These are phyloP conservation scores for Ceratonia siliqua DNA, from an alignment of 306 rosid genomes.

Conservation along the genomic window DNA sequence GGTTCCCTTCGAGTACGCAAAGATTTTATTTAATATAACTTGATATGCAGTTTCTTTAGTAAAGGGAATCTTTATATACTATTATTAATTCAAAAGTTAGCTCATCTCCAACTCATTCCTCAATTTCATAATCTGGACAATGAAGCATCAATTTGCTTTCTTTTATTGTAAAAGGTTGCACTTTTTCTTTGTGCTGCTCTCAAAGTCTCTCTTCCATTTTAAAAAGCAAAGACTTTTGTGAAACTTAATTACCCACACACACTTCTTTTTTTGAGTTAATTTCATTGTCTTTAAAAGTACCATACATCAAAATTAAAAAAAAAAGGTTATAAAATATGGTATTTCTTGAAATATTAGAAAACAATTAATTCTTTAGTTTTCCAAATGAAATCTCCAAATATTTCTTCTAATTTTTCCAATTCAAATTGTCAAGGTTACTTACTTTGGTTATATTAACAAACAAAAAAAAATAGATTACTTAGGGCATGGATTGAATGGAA, in stretches of 20 bases:
- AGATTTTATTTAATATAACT: conserved; percentile 17
- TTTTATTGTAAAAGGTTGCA: conserved; percentile 37
- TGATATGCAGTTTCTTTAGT: conserved; percentile 41
- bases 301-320: too few species aligned
- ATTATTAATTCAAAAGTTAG: conserved; percentile 43
- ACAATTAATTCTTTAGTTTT: too few species aligned
- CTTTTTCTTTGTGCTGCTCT: conserved; percentile 51
- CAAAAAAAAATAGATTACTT: too few species aligned
- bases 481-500: conserved; percentile 11
- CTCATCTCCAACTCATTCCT: conserved; percentile 48
- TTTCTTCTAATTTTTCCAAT: too few species aligned
- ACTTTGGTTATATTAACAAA: neutral
- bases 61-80: conserved; percentile 50
- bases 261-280: neutral
- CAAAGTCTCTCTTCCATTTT: conserved; percentile 30
- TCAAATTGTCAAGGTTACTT: neutral
- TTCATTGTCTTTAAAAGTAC: too few species aligned
- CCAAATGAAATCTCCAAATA: too few species aligned
- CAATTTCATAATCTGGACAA: conserved; percentile 52
- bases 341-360: too few species aligned
- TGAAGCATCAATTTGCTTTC: conserved; percentile 46
- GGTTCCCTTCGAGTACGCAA: conserved; percentile 41
- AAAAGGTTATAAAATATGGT: too few species aligned
- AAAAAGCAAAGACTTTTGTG: conserved; percentile 28
- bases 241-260: neutral